Percentiles rank a stretch among this genome's conserved stretches.
Evolutionary conservation across 345 rosid species (phyloP).

Genomic region (Mangifera indica): DNA sequence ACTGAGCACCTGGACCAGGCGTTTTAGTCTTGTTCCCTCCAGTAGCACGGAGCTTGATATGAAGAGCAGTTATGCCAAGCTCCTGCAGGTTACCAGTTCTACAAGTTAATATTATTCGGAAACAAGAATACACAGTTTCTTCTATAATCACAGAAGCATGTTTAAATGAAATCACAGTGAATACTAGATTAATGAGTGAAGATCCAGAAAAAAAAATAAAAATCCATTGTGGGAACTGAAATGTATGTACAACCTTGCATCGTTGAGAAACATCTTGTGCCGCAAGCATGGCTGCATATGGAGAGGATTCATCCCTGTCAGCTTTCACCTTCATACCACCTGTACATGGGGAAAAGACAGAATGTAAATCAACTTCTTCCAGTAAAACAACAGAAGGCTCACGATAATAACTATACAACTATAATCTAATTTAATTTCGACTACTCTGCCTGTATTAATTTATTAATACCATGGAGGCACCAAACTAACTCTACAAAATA

Average conservation of each 20-base stretch:
- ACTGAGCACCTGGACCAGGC: constrained; percentile 89
- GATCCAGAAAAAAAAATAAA: neutral
- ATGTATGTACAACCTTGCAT: constrained; percentile 56
- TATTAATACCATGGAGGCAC: neutral
- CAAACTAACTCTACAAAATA: neutral
- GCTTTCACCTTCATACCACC: constrained; percentile 98
- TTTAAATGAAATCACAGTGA: neutral
- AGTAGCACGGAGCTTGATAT: constrained; percentile 83
- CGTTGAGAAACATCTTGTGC: constrained; percentile 82
- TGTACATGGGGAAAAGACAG: constrained; percentile 7
- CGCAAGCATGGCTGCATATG: constrained; percentile 94
- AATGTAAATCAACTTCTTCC: neutral
- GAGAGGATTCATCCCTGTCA: constrained; percentile 91
- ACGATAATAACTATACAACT: neutral
- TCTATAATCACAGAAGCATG: neutral
- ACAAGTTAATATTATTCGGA: neutral
- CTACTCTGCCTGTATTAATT: neutral
- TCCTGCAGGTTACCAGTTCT: constrained; percentile 40
- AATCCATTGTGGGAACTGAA: neutral
- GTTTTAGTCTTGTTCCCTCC: constrained; percentile 89
- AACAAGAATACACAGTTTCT: neutral
- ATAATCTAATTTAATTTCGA: neutral
- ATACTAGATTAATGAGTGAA: neutral
- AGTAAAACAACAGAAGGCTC: neutral
- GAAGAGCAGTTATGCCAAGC: constrained; percentile 76